phyloP scores from a whole-genome alignment of 2,329 filamentous ascomycete genomes.

The Thyridium curvatum region DNA sequence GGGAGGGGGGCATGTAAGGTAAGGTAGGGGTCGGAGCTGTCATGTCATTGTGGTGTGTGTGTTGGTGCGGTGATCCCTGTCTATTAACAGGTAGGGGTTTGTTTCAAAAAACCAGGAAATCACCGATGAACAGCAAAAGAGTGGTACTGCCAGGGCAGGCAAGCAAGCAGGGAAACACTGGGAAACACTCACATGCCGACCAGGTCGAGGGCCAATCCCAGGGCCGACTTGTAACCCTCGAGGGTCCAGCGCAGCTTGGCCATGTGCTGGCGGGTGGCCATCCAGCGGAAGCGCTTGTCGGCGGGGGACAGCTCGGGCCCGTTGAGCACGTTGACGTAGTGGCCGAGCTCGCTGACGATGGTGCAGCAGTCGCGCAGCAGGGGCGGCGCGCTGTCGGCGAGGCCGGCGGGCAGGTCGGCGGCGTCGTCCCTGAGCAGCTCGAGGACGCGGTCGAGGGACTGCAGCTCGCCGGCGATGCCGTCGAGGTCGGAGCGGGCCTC shows the following conservation, averaged over 20 bases:
- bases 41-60: too few species aligned
- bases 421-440: conserved; percentile 23
- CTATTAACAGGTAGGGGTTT: conserved; percentile 3
- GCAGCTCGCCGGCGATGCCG: not conserved
- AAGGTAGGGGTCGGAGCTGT: too few species aligned
- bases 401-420: conserved; percentile 21
- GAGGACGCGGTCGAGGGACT: not conserved
- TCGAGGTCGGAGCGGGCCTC: not conserved
- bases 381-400: conserved; percentile 26
- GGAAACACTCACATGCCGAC: conserved; percentile 26
- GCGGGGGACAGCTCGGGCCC: conserved; percentile 20
- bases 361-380: conserved; percentile 26
- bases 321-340: conserved; percentile 22
- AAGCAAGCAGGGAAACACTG: not conserved
- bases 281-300: conserved; percentile 31
- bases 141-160: conserved; percentile 9
- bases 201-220: conserved; percentile 33
- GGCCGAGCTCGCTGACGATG: conserved; percentile 28
- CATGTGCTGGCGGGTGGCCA: conserved; percentile 22
- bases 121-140: too few species aligned
- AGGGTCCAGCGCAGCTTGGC: conserved; percentile 23
- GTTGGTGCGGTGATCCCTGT: conserved; percentile 4
- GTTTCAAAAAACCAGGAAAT: too few species aligned
- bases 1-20: too few species aligned
- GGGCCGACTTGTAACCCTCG: conserved; percentile 28